phyloP scores from a whole-genome alignment of 306 rosid species.

The barrel medic (Medicago truncatula) region MtrunA17r5.0-ANR NC_053045.1:11509501-11510000 shows the following conservation, averaged over 20 bases:
- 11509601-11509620: slow-evolving; percentile 20
- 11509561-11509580: slow-evolving; percentile 47
- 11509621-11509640: slow-evolving; percentile 35
- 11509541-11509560: slow-evolving; percentile 35
- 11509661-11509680: slow-evolving; percentile 40
- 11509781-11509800: not conserved
- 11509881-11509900: no score
- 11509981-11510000: no score
- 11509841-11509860: not conserved
- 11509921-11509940: no score
- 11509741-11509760: not conserved
- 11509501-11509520: slow-evolving; percentile 40
- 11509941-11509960: no score
- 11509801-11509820: not conserved
- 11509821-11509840: not conserved
- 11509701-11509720: slow-evolving; percentile 29
- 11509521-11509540: slow-evolving; percentile 20
- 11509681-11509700: slow-evolving; percentile 23
- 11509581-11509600: slow-evolving; percentile 47
- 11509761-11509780: not conserved
- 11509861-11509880: not conserved
- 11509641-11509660: slow-evolving; percentile 45
- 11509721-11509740: not conserved
- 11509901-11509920: no score
- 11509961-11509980: no score